Percentiles rank a stretch among this genome's conserved stretches.
Conservation (phyloP, 257 asterid species). For the Anisodus tanguticus region DNA sequence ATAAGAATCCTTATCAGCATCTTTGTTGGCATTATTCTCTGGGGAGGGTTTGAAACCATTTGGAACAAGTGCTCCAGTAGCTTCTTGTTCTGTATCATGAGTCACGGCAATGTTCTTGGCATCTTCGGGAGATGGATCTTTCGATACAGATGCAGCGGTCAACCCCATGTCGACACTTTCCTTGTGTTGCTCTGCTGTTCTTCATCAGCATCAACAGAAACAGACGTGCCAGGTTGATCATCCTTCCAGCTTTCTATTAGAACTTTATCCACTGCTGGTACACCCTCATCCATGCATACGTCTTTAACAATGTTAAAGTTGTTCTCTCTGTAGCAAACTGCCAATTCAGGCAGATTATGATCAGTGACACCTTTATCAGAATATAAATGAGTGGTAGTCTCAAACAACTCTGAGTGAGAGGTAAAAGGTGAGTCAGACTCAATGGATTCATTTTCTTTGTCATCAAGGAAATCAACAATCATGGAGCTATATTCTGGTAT, state of each 20-base stretch:
- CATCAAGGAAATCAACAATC: conserved; percentile 30
- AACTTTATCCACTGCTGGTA: conserved; percentile 48
- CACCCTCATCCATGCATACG: conserved; percentile 78
- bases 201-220: conserved; percentile 41
- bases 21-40: conserved; percentile 34
- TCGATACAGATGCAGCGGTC: conserved; percentile 35
- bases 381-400: conserved; percentile 35
- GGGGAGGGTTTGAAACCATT: conserved; percentile 31
- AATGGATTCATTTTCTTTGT: conserved; percentile 38
- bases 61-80: conserved; percentile 31
- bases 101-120: conserved; percentile 28
- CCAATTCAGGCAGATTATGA: conserved; percentile 59
- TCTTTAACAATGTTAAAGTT: conserved; percentile 60
- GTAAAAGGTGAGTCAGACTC: conserved; percentile 38
- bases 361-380: conserved; percentile 59
- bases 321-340: conserved; percentile 60
- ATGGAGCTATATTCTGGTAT: conserved; percentile 40
- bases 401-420: conserved; percentile 39
- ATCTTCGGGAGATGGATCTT: conserved; percentile 34
- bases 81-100: conserved; percentile 36
- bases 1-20: conserved; percentile 31
- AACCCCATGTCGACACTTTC: conserved; percentile 39
- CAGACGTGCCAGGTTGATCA: conserved; percentile 35
- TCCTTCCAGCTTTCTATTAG: conserved; percentile 41
- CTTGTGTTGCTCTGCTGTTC: conserved; percentile 29